phyloP scores from a whole-genome alignment of 192 early-diverging fungal genomes.

The Cetraspora pellucida region DNA sequence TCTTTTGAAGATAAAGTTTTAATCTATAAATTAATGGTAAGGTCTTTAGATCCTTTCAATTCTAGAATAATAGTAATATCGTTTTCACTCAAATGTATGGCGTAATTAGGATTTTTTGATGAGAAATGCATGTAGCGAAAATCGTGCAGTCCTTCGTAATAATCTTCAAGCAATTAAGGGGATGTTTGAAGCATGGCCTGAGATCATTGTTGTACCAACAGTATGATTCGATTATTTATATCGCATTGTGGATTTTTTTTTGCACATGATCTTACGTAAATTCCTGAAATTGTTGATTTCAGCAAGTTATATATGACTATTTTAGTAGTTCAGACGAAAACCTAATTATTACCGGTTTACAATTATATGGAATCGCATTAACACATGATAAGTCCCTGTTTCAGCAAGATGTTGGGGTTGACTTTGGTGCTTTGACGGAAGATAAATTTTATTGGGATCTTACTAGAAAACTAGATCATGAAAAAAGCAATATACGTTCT shows the following conservation, averaged over 20 bases:
- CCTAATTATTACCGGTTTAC: slow-evolving; percentile 59
- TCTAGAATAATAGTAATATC: background rate
- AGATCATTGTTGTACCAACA: slow-evolving; percentile 62
- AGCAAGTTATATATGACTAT: slow-evolving; percentile 52
- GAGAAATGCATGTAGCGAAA: slow-evolving; percentile 46
- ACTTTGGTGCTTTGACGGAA: slow-evolving; percentile 42
- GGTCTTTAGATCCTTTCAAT: background rate
- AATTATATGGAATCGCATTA: slow-evolving; percentile 58
- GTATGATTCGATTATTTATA: slow-evolving; percentile 42
- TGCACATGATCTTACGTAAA: too few species aligned
- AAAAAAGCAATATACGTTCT: slow-evolving; percentile 44
- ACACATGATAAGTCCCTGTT: slow-evolving; percentile 56
- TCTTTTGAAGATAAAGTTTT: slow-evolving; percentile 44
- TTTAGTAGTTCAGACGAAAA: slow-evolving; percentile 45
- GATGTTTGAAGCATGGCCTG: slow-evolving; percentile 67
- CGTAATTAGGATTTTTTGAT: slow-evolving; percentile 48
- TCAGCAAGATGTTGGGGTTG: slow-evolving; percentile 44
- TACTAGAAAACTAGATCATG: slow-evolving; percentile 47
- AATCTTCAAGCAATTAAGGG: slow-evolving; percentile 63
- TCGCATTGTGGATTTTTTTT: too few species aligned
- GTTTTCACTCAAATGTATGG: background rate
- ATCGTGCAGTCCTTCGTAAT: slow-evolving; percentile 42
- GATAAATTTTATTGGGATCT: slow-evolving; percentile 47
- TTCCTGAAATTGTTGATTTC: background rate
- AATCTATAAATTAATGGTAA: slow-evolving; percentile 52